Percentiles rank a stretch among this genome's conserved stretches.
phyloP scores from a whole-genome alignment of 2,329 filamentous ascomycete species.

The Aspergillus transmontanensis region DNA sequence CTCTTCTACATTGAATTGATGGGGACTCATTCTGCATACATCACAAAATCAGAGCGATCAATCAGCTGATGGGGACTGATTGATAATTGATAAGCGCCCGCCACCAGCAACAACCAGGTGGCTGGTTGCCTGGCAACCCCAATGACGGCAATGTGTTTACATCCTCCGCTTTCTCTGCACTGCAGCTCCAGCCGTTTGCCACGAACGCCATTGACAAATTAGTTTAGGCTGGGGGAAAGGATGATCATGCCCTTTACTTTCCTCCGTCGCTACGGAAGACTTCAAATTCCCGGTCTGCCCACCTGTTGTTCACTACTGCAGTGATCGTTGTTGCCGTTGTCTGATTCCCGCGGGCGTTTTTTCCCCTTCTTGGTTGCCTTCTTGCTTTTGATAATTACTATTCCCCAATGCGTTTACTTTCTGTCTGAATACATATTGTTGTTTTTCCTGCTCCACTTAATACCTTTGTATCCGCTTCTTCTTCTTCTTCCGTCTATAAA shows the following conservation, averaged over 20 bases:
- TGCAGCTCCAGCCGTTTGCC: conserved; percentile 23
- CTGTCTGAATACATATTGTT: conserved; percentile 6
- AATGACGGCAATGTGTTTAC: conserved; percentile 36
- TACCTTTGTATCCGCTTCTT: conserved; percentile 1
- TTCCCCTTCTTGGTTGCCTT: conserved; percentile 7
- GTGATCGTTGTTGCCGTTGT: conserved; percentile 18
- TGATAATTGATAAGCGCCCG: not conserved
- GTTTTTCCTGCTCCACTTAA: conserved; percentile 11
- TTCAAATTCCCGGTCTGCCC: conserved; percentile 34
- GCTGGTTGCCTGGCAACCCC: conserved; percentile 37
- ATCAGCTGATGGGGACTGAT: not conserved
- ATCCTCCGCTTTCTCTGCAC: conserved; percentile 21
- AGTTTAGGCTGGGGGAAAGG: conserved; percentile 18
- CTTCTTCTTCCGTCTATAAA: conserved; percentile 1
- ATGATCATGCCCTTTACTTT: conserved; percentile 30
- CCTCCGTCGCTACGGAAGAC: conserved; percentile 22
- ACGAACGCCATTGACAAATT: conserved; percentile 22
- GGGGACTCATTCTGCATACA: not conserved
- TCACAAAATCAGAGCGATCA: conserved; percentile 1
- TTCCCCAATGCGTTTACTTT: conserved; percentile 9
- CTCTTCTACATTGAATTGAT: not conserved
- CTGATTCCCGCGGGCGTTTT: conserved; percentile 16
- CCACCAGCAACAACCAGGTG: not conserved
- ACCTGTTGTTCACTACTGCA: conserved; percentile 14
- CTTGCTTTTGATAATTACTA: conserved; percentile 8